phyloP scores from a whole-genome alignment of 2,329 filamentous ascomycete genomes.

The Penicillium polonicum region DNA sequence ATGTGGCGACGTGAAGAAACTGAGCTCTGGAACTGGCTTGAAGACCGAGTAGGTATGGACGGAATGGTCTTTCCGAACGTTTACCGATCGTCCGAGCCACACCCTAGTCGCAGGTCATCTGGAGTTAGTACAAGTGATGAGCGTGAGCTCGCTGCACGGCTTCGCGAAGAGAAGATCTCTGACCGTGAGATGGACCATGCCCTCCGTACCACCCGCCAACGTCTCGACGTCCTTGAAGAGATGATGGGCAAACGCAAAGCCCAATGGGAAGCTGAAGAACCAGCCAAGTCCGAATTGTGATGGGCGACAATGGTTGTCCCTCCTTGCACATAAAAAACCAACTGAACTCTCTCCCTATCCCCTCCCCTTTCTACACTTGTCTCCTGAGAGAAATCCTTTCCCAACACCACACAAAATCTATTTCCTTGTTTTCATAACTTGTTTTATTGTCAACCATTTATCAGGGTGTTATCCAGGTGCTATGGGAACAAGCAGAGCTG shows the following conservation, averaged over 20 bases:
- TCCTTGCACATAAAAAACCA: background rate
- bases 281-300: conserved; percentile 26
- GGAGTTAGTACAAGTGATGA: conserved; percentile 36
- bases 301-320: background rate
- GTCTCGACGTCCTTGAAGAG: conserved; percentile 71
- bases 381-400: background rate
- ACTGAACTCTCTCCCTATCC: background rate
- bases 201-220: conserved; percentile 82
- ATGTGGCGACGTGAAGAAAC: conserved; percentile 87
- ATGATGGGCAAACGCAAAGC: conserved; percentile 62
- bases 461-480: background rate
- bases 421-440: background rate
- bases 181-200: conserved; percentile 75
- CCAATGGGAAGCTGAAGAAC: conserved; percentile 18
- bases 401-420: background rate
- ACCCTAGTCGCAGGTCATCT: conserved; percentile 44
- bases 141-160: conserved; percentile 54
- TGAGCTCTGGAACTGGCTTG: conserved; percentile 90
- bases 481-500: conserved; percentile 1
- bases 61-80: conserved; percentile 42
- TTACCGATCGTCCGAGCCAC: conserved; percentile 34
- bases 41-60: conserved; percentile 77
- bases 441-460: background rate
- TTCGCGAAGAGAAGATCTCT: conserved; percentile 66
- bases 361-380: background rate